A percentile compares a stretch with the other conserved stretches of the same genome.
Evolutionary conservation across 2,329 filamentous ascomycete genomes (phyloP).

Genomic region (Ophiostoma fasciatum): DNA sequence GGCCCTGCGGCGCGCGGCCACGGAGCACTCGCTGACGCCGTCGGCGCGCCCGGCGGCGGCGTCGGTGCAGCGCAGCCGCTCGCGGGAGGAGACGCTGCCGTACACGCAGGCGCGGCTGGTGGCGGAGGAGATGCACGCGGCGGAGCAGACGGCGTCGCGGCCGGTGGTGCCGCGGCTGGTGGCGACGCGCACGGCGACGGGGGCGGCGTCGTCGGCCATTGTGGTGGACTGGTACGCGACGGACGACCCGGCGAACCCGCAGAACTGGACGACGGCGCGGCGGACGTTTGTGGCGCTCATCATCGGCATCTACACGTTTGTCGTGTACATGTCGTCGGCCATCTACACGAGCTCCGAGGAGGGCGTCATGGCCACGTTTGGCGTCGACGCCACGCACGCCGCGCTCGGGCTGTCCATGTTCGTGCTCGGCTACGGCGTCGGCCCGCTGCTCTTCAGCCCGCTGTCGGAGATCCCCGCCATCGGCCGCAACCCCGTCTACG

Average conservation of each 20-base stretch:
- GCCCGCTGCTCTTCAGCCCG: conserved; percentile 42
- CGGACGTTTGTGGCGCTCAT: conserved; percentile 21
- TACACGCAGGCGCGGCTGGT: conserved; percentile 14
- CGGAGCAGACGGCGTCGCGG: conserved; percentile 16
- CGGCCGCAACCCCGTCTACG: conserved; percentile 17
- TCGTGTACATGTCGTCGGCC: conserved; percentile 20
- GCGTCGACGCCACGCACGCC: conserved; percentile 29
- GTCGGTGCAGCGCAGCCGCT: conserved; percentile 11
- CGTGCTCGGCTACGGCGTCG: conserved; percentile 41
- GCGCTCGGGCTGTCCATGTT: conserved; percentile 40
- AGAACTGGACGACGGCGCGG: conserved; percentile 30
- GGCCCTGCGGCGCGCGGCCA: conserved; percentile 4
- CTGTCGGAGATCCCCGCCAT: conserved; percentile 23
- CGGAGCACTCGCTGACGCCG: neutral
- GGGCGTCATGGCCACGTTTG: conserved; percentile 34
- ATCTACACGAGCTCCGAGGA: conserved; percentile 24
- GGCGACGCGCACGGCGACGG: neutral
- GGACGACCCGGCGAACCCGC: conserved; percentile 35
- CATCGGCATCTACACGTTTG: conserved; percentile 36
- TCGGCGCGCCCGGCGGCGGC: neutral
- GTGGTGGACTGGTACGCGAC: conserved; percentile 26
- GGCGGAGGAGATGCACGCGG: conserved; percentile 14
- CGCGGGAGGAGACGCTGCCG: conserved; percentile 14
- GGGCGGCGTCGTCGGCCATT: conserved; percentile 11
- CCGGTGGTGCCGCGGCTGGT: conserved; percentile 15